Conservation (phyloP, 1,284 basidiomycete genomes). For the Ustilago lituana region DNA sequence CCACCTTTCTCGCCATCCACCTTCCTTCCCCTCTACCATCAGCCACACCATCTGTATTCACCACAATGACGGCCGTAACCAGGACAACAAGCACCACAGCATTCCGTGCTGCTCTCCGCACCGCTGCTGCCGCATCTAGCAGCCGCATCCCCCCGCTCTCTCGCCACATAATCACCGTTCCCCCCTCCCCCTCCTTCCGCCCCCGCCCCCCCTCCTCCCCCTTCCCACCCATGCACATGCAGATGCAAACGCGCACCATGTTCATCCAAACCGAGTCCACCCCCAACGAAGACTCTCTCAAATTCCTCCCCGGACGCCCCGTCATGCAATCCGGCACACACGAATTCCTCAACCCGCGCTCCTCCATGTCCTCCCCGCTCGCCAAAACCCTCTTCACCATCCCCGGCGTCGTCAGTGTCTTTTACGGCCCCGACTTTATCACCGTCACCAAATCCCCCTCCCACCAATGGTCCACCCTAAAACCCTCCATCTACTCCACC, state of each 20-base stretch:
- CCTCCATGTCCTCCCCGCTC: constrained; percentile 77
- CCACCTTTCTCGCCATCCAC: constrained; percentile 15
- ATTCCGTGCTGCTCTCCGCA: constrained; percentile 18
- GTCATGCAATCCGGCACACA: constrained; percentile 86
- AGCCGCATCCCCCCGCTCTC: constrained; percentile 9
- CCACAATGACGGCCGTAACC: constrained; percentile 23
- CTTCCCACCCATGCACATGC: background rate
- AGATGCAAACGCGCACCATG: constrained; percentile 49
- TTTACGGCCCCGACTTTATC: constrained; percentile 98
- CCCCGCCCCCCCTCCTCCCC: constrained; percentile 3
- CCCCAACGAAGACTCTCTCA: constrained; percentile 95
- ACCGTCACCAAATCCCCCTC: constrained; percentile 92
- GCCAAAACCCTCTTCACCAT: constrained; percentile 92
- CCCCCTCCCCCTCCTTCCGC: background rate
- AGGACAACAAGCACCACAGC: constrained; percentile 14
- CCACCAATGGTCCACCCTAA: constrained; percentile 86
- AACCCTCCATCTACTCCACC: constrained; percentile 97
- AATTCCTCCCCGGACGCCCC: constrained; percentile 91
- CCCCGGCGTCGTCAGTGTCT: constrained; percentile 86
- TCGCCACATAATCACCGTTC: too few species aligned
- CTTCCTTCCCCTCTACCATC: background rate
- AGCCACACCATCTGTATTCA: constrained; percentile 1
- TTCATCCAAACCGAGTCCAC: constrained; percentile 81
- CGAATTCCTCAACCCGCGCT: constrained; percentile 84
- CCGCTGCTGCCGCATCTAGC: constrained; percentile 3